Evolutionary conservation across 139 green algal genomes (phyloP).

Genomic region (Chlorella vulgaris): DNA sequence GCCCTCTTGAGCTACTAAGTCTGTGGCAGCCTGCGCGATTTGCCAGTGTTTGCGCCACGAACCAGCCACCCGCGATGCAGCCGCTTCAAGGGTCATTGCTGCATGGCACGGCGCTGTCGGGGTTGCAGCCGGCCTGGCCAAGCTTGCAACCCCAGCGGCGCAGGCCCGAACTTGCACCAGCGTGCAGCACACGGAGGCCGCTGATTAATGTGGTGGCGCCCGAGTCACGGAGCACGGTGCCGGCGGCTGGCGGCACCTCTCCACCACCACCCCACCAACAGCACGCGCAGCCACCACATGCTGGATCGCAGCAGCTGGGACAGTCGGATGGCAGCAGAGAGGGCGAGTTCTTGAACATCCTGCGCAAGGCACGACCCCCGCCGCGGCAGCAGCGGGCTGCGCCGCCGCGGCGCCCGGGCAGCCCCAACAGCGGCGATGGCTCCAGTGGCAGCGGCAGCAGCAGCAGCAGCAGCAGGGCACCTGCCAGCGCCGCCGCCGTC

Average conservation of each 20-base stretch:
- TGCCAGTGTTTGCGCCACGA: too few species aligned
- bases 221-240: background rate
- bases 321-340: background rate
- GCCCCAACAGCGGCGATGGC: background rate
- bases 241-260: background rate
- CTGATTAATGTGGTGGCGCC: background rate
- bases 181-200: background rate
- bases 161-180: background rate
- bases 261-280: constrained; percentile 5
- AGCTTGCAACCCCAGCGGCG: background rate
- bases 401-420: background rate
- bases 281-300: constrained; percentile 19
- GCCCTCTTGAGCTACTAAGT: too few species aligned
- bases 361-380: background rate
- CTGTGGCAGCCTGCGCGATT: too few species aligned
- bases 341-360: too few species aligned
- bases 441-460: background rate
- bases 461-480: background rate
- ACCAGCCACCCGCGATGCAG: background rate
- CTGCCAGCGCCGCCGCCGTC: background rate
- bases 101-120: too few species aligned
- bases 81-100: too few species aligned
- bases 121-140: background rate
- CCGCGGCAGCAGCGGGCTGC: background rate
- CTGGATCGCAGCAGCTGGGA: background rate